phyloP scores from a whole-genome alignment of 2,329 filamentous ascomycete genomes.

The Colletotrichum spaethianum region DNA sequence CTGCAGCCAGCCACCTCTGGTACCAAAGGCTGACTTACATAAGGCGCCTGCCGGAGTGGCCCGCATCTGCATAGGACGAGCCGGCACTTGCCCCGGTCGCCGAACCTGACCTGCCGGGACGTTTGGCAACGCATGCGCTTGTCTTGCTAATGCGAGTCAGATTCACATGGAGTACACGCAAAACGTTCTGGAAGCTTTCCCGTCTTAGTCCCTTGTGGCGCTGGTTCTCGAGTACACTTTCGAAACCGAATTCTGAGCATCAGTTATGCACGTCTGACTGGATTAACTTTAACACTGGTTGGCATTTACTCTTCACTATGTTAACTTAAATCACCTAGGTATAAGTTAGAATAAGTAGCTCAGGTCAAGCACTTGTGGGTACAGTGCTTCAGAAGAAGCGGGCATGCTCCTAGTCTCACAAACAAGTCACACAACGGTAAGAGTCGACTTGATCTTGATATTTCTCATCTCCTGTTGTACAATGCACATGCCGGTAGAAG shows the following conservation, averaged over 20 bases:
- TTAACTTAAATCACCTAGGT: neutral
- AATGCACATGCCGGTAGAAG: slow-evolving; percentile 34
- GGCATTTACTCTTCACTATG: neutral
- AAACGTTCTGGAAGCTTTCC: neutral
- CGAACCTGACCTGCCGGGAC: slow-evolving; percentile 1
- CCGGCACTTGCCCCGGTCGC: slow-evolving; percentile 8
- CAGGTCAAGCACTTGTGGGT: neutral
- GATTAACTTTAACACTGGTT: neutral
- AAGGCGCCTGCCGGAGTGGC: slow-evolving; percentile 18
- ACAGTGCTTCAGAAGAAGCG: neutral
- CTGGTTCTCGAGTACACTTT: neutral
- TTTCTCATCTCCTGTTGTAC: slow-evolving; percentile 25
- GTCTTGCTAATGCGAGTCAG: slow-evolving; percentile 17
- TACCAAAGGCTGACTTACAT: slow-evolving; percentile 26
- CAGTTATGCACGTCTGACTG: neutral
- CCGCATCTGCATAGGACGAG: slow-evolving; percentile 11
- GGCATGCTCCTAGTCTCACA: no score
- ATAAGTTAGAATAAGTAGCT: neutral
- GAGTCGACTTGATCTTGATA: slow-evolving; percentile 26
- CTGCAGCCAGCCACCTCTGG: slow-evolving; percentile 36
- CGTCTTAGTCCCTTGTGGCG: neutral
- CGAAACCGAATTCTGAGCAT: no score
- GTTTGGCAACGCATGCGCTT: slow-evolving; percentile 14
- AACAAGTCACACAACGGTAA: neutral
- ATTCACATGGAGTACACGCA: neutral